Conservation (phyloP, 768 basidiomycete species). For the Gyrodon lividus region DNA sequence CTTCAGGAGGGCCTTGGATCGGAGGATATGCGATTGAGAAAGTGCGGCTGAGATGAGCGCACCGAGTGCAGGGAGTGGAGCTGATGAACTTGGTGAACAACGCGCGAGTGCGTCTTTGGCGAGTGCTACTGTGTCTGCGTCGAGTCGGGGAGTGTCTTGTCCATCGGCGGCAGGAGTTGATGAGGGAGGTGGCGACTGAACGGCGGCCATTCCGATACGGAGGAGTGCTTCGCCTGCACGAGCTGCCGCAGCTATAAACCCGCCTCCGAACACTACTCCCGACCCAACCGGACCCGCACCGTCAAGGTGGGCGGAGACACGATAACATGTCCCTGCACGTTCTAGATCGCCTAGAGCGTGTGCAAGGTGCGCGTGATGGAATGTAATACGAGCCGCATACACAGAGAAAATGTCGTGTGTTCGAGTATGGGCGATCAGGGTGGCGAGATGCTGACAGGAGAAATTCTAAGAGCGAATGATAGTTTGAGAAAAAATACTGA, state of each 20-base stretch:
- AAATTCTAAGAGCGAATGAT: background rate
- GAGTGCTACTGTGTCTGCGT: slow-evolving; percentile 15
- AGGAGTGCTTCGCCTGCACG: slow-evolving; percentile 52
- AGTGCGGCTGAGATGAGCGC: slow-evolving; percentile 20
- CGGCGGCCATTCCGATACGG: slow-evolving; percentile 41
- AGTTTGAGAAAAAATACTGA: slow-evolving; percentile 26
- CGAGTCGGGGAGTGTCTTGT: slow-evolving; percentile 13
- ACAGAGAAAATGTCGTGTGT: slow-evolving; percentile 51
- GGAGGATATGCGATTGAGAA: slow-evolving; percentile 25
- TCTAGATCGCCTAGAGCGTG: slow-evolving; percentile 57
- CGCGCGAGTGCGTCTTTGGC: slow-evolving; percentile 28
- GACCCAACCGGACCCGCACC: slow-evolving; percentile 30
- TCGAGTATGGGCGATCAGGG: slow-evolving; percentile 61
- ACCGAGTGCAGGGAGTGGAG: slow-evolving; percentile 13
- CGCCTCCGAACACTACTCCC: slow-evolving; percentile 16
- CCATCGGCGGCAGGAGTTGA: background rate
- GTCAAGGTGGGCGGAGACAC: slow-evolving; percentile 54
- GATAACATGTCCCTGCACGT: slow-evolving; percentile 62
- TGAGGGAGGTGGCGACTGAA: background rate
- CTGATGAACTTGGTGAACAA: slow-evolving; percentile 22
- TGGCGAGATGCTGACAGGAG: slow-evolving; percentile 35
- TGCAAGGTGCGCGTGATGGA: slow-evolving; percentile 72
- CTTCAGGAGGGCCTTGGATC: slow-evolving; percentile 46
- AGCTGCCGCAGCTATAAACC: slow-evolving; percentile 48
- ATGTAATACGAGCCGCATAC: slow-evolving; percentile 61